Conservation (phyloP, 2,329 filamentous ascomycete species). For the Verticillium nubilum region DNA sequence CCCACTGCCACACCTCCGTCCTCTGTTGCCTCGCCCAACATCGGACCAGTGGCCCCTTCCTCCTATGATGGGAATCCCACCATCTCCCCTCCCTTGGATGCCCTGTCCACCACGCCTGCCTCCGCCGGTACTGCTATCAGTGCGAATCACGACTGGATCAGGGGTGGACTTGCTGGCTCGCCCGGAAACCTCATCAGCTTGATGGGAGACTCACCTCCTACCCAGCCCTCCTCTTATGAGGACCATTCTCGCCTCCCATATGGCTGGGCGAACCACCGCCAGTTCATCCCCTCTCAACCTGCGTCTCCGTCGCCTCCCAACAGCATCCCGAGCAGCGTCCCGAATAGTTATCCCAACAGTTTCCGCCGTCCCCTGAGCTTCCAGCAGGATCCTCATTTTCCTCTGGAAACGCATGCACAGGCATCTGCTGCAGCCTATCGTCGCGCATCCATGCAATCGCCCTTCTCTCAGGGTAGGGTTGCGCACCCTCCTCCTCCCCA, state of each 20-base stretch:
- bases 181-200: constrained; percentile 48
- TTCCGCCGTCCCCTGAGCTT: constrained; percentile 33
- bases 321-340: constrained; percentile 12
- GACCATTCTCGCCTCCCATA: constrained; percentile 37
- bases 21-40: constrained; percentile 41
- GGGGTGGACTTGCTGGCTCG: constrained; percentile 40
- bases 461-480: constrained; percentile 39
- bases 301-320: constrained; percentile 33
- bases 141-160: constrained; percentile 40
- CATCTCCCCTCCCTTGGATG: constrained; percentile 41
- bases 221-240: constrained; percentile 47
- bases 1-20: constrained; percentile 25
- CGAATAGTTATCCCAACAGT: constrained; percentile 7
- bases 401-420: constrained; percentile 33
- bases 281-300: constrained; percentile 34
- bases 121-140: constrained; percentile 42
- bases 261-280: constrained; percentile 40
- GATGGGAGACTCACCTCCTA: constrained; percentile 47
- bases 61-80: constrained; percentile 37
- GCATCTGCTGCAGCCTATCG: constrained; percentile 29
- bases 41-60: constrained; percentile 29
- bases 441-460: constrained; percentile 46
- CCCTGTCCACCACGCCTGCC: constrained; percentile 42
- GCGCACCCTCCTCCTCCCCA: constrained; percentile 63
- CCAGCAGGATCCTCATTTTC: constrained; percentile 43